Conservation (phyloP, 1,139 yeast genomes). For the Pichia sp. region DNA sequence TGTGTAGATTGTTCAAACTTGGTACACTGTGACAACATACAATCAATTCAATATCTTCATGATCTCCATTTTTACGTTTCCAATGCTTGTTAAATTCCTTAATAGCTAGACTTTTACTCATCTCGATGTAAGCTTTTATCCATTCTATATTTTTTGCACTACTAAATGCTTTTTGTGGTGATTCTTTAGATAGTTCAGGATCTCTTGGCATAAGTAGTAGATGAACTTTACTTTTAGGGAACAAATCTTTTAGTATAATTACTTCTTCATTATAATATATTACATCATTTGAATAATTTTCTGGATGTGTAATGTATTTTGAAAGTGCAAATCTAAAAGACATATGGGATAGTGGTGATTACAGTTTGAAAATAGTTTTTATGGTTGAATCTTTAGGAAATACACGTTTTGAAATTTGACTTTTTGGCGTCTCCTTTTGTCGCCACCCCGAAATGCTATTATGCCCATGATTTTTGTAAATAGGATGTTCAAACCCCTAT, state of each 20-base stretch:
- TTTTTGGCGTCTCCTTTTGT: too few relatives aligned
- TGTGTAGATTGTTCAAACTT: constrained; percentile 60
- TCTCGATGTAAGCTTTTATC: constrained; percentile 37
- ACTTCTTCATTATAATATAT: constrained; percentile 46
- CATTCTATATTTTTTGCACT: constrained; percentile 30
- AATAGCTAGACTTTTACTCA: constrained; percentile 37
- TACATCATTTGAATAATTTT: constrained; percentile 21
- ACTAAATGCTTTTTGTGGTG: constrained; percentile 50
- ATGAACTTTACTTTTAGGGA: constrained; percentile 61
- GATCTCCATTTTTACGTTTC: constrained; percentile 1
- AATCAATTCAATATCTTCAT: constrained; percentile 33
- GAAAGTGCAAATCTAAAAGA: constrained; percentile 21
- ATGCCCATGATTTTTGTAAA: too few relatives aligned
- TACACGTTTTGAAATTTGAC: too few relatives aligned
- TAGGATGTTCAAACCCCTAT: too few relatives aligned
- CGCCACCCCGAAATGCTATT: too few relatives aligned
- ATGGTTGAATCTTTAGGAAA: too few relatives aligned
- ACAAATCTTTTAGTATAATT: constrained; percentile 53
- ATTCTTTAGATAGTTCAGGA: constrained; percentile 33
- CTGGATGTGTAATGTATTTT: constrained; percentile 35
- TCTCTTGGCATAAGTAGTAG: constrained; percentile 55
- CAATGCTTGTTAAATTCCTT: constrained; percentile 30
- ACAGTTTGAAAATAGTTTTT: too few relatives aligned
- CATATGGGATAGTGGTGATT: constrained; percentile 8
- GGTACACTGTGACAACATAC: constrained; percentile 71